Base-by-base conservation (phyloP, 164 flowering plant species). In the Cinnamomum micranthum region DNA sequence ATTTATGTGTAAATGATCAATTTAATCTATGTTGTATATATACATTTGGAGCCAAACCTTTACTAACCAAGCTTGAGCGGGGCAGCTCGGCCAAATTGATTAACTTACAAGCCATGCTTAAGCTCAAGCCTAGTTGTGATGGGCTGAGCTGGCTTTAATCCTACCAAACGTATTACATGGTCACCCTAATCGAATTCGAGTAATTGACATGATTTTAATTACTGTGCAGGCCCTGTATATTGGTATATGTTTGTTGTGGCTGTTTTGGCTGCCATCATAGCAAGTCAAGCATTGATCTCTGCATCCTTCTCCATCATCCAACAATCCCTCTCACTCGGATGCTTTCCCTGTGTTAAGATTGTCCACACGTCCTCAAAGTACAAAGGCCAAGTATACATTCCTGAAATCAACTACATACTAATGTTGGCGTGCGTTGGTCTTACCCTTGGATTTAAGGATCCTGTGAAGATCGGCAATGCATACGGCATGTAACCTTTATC, bases 191-290 rank as follows among this genome's bases (percentile, higher is more conserved):
- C 31, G n/a, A 27, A 15, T 66, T 66, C 28, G 19, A 31, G 31
- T 5, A 6, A 27, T 31, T 66, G 31, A 31, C 35, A 31, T 31
- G 35, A 28, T 25, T 15, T 31, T 66, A 25, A 12, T 28, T 19
- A 28, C 4, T n/a, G 65, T 41, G n/a, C 83, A 90, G 92, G 28
- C n/a, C 68, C 79, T 5, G 0, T 88, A 13, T 91, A 83, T 33
- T 90, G 92, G 95, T 90, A 90, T 10, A 84, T 86, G 89, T 93
- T 93, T 77, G 87, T 81, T 35, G 85, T 89, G 77, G 93, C 92
- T 9, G 89, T 90, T 3, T 1, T 80, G 62, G 89, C 93, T 0
- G 74, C 97, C 3, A 87, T 94, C 71, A 91, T 92, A 19, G 98
- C 95, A 4, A 94, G 93, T 65, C 91, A 88, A 75, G 89, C 90